Evolutionary conservation across 2,329 filamentous ascomycete species (phyloP).

Genomic region (Bipolaris cookei): DNA sequence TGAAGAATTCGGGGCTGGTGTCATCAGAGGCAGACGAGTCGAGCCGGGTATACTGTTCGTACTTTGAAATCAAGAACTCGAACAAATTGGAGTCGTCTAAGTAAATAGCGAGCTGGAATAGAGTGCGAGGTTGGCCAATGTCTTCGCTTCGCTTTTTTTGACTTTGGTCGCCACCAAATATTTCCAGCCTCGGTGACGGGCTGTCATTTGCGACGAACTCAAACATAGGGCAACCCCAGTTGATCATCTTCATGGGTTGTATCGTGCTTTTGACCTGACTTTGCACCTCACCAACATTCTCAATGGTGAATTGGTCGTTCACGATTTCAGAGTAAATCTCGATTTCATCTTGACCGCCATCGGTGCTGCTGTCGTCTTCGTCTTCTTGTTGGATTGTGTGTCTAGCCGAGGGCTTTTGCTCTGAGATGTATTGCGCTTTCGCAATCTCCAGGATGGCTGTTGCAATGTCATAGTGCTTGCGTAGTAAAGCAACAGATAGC

Average conservation of each 20-base stretch:
- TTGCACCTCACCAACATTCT: constrained; percentile 73
- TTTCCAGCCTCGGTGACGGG: background rate
- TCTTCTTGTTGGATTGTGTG: constrained; percentile 54
- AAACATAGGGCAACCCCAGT: constrained; percentile 28
- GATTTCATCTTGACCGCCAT: constrained; percentile 37
- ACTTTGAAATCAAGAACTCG: constrained; percentile 22
- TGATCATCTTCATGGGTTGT: constrained; percentile 62
- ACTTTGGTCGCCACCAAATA: background rate
- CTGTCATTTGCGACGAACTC: constrained; percentile 15
- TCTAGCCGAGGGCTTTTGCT: constrained; percentile 55
- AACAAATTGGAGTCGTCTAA: constrained; percentile 27
- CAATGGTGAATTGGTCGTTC: constrained; percentile 73
- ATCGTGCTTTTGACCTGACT: constrained; percentile 70
- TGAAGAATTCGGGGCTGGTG: constrained; percentile 13
- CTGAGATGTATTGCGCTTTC: constrained; percentile 69
- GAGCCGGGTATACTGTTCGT: constrained; percentile 25
- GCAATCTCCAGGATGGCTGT: constrained; percentile 72
- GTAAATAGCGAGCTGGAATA: constrained; percentile 45
- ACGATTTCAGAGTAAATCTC: constrained; percentile 61
- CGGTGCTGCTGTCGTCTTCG: constrained; percentile 41
- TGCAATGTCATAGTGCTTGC: constrained; percentile 69
- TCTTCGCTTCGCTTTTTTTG: constrained; percentile 10
- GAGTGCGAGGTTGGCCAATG: constrained; percentile 14
- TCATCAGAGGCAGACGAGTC: constrained; percentile 8
- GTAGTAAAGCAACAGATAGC: constrained; percentile 71